Percentiles rank a stretch among this genome's conserved stretches.
These are phyloP conservation scores for Pythium guiyangense DNA, from an alignment of 352 stramenopile species.

Conservation along the genomic window DNA sequence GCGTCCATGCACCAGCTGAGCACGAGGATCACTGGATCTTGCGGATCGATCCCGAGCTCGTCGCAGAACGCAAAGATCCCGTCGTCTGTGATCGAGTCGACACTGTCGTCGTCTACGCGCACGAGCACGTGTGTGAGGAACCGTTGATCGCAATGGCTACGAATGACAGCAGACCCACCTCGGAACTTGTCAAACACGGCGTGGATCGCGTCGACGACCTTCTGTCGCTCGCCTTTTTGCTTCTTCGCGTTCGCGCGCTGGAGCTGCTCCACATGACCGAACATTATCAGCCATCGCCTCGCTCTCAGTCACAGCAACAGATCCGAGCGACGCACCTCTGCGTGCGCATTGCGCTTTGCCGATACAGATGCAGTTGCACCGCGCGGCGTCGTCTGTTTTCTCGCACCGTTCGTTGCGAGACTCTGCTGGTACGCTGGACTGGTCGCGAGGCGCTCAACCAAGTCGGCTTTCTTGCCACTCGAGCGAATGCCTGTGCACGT, in stretches of 20 bases:
- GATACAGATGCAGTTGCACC: slow-evolving; percentile 4
- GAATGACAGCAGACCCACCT: slow-evolving; percentile 37
- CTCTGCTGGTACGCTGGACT: slow-evolving; percentile 44
- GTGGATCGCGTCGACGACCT: slow-evolving; percentile 40
- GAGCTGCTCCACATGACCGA: neutral
- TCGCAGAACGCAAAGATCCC: slow-evolving; percentile 75
- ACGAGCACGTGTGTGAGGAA: slow-evolving; percentile 2
- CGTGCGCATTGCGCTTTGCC: neutral
- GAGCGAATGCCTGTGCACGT: slow-evolving; percentile 48
- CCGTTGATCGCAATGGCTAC: too few relatives aligned
- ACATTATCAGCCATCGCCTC: too few relatives aligned
- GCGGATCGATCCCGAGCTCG: slow-evolving; percentile 58
- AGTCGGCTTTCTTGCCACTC: slow-evolving; percentile 68
- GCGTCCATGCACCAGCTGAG: slow-evolving; percentile 80
- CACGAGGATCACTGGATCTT: slow-evolving; percentile 78
- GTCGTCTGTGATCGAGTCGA: slow-evolving; percentile 70
- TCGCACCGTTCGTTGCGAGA: slow-evolving; percentile 20
- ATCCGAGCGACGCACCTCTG: neutral
- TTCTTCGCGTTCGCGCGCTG: slow-evolving; percentile 40
- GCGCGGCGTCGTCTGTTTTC: slow-evolving; percentile 29
- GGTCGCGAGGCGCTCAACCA: slow-evolving; percentile 67
- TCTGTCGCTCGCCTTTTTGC: slow-evolving; percentile 29
- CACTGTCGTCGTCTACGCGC: slow-evolving; percentile 52
- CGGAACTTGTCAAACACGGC: slow-evolving; percentile 55
- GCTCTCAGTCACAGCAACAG: neutral